Conservation (phyloP, 23 red algal genomes). For the Pyropia haitanensis region DNA sequence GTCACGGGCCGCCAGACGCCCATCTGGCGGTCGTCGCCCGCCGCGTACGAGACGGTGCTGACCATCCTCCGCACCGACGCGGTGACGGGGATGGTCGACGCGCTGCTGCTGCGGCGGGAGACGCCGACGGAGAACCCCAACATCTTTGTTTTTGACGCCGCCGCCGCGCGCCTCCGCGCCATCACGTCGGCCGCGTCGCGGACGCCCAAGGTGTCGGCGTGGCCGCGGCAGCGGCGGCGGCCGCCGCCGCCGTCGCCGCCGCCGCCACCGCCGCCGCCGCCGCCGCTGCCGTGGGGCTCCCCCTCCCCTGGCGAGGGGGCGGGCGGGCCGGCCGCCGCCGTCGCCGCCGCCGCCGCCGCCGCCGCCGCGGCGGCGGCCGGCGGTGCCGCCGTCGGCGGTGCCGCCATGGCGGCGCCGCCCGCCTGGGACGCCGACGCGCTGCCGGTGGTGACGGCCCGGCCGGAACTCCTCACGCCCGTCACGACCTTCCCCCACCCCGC, state of each 20-base stretch:
- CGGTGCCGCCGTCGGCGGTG: not conserved
- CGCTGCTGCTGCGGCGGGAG: slow-evolving; percentile 59
- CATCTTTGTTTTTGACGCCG: slow-evolving; percentile 35
- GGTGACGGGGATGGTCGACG: slow-evolving; percentile 27
- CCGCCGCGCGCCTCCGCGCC: slow-evolving; percentile 11
- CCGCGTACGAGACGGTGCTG: slow-evolving; percentile 44
- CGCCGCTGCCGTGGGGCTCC: too few species aligned
- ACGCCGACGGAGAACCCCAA: slow-evolving; percentile 50
- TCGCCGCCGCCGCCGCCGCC: too few species aligned
- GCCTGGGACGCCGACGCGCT: too few species aligned
- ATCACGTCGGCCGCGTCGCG: slow-evolving; percentile 4
- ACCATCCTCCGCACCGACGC: slow-evolving; percentile 47
- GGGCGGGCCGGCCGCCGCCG: too few species aligned
- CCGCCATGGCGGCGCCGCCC: not conserved
- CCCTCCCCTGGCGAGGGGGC: too few species aligned
- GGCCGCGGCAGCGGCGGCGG: too few species aligned
- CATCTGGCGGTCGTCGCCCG: slow-evolving; percentile 77
- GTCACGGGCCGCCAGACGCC: slow-evolving; percentile 24
- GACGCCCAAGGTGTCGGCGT: too few species aligned
- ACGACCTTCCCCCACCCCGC: slow-evolving; percentile 80
- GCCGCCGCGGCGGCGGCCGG: not conserved
- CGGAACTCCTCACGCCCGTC: slow-evolving; percentile 1
- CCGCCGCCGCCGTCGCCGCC: too few species aligned
- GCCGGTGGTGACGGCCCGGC: too few species aligned
- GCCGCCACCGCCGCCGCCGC: too few species aligned